phyloP scores from a whole-genome alignment of 2,329 filamentous ascomycete species.

The Juglanconis sp. region DNA sequence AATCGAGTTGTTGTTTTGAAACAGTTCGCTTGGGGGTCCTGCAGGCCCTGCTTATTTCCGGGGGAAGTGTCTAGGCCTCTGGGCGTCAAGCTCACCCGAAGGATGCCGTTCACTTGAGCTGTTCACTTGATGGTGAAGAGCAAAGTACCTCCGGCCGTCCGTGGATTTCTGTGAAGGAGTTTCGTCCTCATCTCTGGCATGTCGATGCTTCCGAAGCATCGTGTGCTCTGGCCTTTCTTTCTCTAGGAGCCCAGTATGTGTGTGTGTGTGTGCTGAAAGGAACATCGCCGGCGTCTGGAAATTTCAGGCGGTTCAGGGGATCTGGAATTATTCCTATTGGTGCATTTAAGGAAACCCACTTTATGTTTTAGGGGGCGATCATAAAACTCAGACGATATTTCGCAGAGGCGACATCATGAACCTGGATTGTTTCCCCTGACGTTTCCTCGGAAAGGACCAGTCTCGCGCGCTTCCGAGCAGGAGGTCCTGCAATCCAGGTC shows the following conservation, averaged over 20 bases:
- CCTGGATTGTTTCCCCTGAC: slow-evolving; percentile 12
- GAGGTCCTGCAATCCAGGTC: slow-evolving; percentile 3
- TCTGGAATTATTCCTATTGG: slow-evolving; percentile 18
- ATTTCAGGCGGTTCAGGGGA: not conserved
- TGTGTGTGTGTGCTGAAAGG: no score
- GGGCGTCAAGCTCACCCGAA: not conserved
- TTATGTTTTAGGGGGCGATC: slow-evolving; percentile 1
- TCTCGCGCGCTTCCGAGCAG: slow-evolving; percentile 11
- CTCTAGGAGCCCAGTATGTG: no score
- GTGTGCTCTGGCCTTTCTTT: no score
- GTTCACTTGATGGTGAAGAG: no score
- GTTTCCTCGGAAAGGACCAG: slow-evolving; percentile 9
- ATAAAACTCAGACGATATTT: slow-evolving; percentile 15
- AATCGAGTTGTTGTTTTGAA: slow-evolving; percentile 13
- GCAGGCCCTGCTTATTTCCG: slow-evolving; percentile 17
- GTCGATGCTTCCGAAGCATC: no score
- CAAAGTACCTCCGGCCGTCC: no score
- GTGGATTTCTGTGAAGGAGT: no score
- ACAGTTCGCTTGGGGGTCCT: slow-evolving; percentile 14
- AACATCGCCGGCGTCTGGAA: not conserved
- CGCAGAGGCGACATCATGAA: slow-evolving; percentile 5
- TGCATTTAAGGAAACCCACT: slow-evolving; percentile 10
- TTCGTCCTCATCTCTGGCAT: no score
- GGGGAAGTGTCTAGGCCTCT: not conserved
- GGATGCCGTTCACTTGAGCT: not conserved